Conservation (phyloP, 2,329 filamentous ascomycete species). For the Esteya vermicola region DNA sequence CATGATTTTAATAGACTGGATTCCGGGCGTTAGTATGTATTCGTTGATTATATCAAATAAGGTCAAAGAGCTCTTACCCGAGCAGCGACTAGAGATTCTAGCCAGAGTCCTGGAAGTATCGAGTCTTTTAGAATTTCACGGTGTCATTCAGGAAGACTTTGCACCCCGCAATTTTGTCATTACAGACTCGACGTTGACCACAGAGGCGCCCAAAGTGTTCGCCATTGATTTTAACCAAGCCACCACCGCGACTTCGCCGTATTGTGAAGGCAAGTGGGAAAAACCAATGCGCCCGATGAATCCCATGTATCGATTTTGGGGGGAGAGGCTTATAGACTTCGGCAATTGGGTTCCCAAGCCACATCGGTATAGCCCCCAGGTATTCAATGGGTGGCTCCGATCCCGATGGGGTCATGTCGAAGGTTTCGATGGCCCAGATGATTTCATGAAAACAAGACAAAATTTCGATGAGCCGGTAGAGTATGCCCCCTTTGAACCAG, state of each 20-base stretch:
- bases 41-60: background rate
- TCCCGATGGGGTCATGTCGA: too few species aligned
- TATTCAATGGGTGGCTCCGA: too few species aligned
- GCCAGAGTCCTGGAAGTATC: conserved; percentile 1
- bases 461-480: too few species aligned
- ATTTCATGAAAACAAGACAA: too few species aligned
- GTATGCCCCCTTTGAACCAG: too few species aligned
- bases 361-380: too few species aligned
- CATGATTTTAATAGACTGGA: conserved; percentile 5
- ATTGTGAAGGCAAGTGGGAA: background rate
- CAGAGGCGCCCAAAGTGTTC: background rate
- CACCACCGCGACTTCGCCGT: background rate
- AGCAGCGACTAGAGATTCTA: conserved; percentile 1
- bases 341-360: background rate
- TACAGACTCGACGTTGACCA: background rate
- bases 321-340: background rate
- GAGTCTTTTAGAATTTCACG: background rate
- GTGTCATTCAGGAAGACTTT: conserved; percentile 4
- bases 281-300: background rate
- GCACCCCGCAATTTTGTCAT: conserved; percentile 2
- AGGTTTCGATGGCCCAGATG: too few species aligned
- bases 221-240: background rate
- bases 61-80: background rate
- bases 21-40: background rate
- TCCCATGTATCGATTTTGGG: background rate